Conservation (phyloP, 2,329 filamentous ascomycete genomes). For the Epichloe sibirici region DNA sequence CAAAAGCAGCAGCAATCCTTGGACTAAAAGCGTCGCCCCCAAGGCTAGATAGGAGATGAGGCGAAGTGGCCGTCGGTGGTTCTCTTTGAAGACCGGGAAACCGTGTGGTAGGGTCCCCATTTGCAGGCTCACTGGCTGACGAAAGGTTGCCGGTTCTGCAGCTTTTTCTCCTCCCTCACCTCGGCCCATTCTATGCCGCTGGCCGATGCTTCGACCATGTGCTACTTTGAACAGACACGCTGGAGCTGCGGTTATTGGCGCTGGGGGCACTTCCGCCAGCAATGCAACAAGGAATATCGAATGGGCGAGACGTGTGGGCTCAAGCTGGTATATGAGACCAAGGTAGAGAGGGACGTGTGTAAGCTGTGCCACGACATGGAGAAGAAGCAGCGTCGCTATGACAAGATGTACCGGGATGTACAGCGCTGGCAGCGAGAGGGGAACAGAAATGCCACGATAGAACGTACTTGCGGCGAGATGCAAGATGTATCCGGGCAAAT, state of each 20-base stretch:
- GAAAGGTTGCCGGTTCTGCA: slow-evolving; percentile 8
- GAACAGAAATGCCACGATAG: slow-evolving; percentile 60
- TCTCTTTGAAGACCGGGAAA: background rate
- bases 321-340: slow-evolving; percentile 72
- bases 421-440: slow-evolving; percentile 67
- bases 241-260: slow-evolving; percentile 86
- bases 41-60: background rate
- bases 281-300: slow-evolving; percentile 89
- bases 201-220: slow-evolving; percentile 48
- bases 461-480: slow-evolving; percentile 59
- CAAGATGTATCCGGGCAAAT: slow-evolving; percentile 50
- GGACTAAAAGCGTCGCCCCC: background rate
- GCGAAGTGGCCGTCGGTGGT: background rate
- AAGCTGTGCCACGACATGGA: slow-evolving; percentile 81
- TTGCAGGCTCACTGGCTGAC: slow-evolving; percentile 10
- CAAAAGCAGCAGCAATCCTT: background rate
- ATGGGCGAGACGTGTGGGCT: slow-evolving; percentile 94
- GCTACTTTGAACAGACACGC: slow-evolving; percentile 85
- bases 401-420: slow-evolving; percentile 64
- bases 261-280: slow-evolving; percentile 85
- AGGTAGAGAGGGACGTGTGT: slow-evolving; percentile 53
- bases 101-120: slow-evolving; percentile 3
- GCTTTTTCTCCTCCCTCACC: slow-evolving; percentile 4
- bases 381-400: slow-evolving; percentile 65
- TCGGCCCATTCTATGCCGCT: slow-evolving; percentile 7